These are phyloP conservation scores for Pinus tabuliformis DNA, from an alignment of 75 land plant genomes.

Conservation along the genomic window DNA sequence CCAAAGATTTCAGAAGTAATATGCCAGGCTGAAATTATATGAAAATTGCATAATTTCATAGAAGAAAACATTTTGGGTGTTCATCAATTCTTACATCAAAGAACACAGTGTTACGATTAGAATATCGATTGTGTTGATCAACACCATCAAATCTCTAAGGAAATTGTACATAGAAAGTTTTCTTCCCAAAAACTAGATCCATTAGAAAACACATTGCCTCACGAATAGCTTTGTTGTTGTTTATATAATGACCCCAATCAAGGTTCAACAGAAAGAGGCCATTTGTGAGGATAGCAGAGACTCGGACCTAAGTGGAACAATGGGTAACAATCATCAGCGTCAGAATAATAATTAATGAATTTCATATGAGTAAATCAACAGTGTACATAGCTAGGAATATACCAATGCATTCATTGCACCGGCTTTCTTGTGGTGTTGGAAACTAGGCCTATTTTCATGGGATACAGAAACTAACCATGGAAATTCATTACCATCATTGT, in stretches of 20 bases:
- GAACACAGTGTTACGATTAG: conserved; percentile 83
- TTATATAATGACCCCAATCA: conserved; percentile 90
- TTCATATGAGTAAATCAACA: not conserved
- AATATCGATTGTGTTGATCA: conserved; percentile 83
- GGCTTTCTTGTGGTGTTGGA: conserved; percentile 88
- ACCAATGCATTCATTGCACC: conserved; percentile 95
- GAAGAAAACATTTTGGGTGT: not conserved
- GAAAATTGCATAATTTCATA: not conserved
- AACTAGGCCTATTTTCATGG: conserved; percentile 90
- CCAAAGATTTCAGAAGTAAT: conserved; percentile 6
- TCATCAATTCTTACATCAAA: conserved; percentile 62
- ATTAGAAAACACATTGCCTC: conserved; percentile 94
- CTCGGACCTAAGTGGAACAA: conserved; percentile 51
- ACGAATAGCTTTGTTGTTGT: conserved; percentile 77
- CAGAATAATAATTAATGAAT: conserved; percentile 6
- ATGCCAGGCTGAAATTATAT: not conserved
- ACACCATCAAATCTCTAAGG: conserved; percentile 89
- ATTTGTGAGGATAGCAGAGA: conserved; percentile 81
- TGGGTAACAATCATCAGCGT: too few relatives aligned
- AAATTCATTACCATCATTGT: conserved; percentile 78
- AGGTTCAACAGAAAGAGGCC: conserved; percentile 75
- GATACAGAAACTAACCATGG: conserved; percentile 85
- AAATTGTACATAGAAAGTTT: conserved; percentile 79
- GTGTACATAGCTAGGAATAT: not conserved
- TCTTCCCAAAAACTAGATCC: conserved; percentile 74